Base-by-base conservation (phyloP, 2,329 filamentous ascomycete species). In the Penicillium sp. region DNA sequence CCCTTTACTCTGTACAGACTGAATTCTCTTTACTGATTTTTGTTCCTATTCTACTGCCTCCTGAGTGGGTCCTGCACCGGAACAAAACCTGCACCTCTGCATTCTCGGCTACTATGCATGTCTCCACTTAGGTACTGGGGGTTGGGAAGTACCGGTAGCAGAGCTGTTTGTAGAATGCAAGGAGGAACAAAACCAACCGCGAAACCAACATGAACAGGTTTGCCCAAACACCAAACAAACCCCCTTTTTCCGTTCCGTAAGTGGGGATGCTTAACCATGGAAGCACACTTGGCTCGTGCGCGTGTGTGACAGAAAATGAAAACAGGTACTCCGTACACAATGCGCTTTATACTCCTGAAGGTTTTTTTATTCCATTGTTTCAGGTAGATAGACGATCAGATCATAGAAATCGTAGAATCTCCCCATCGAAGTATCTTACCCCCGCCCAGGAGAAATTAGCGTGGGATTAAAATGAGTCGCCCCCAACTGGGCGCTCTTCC, bases 201-300 rank as follows among this genome's bases (percentile, higher is more conserved):
- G 11, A 31, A 39, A 39, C 35, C 16, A 39, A 19, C 35, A 39
- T 3, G 35, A 19, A 13, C 35, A 4, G n/a, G n/a, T n/a, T n/a
- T 9, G n/a, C n/a, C 35, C 35, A 37, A 37, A 27, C 26, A 27
- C 26, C 26, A 37, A 37, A 37, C 33, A 16, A 39, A 39, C 19
- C 35, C 35, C 35, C 35, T 9, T 47, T 50, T 29, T 35, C 10
- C 37, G 10, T 29, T 35, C 10, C 37, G 10, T 25, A 13, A 9
- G 19, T 44, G 13, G 44, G n/a, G 11, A 46, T 29, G n/a, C 26
- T 29, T 29, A 56, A 55, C 31, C 42, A 33, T 19, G 51, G 43
- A 53, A 23, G 50, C 55, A 45, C 29, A 50, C 51, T 47, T 55
- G 56, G 56, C 56, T 55, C 52, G 56, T 58, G 56, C 56, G 27